Percentiles rank a stretch among this genome's conserved stretches.
Conservation (phyloP, 2,329 filamentous ascomycete species). For the Pestalotiopsis sp. region DNA sequence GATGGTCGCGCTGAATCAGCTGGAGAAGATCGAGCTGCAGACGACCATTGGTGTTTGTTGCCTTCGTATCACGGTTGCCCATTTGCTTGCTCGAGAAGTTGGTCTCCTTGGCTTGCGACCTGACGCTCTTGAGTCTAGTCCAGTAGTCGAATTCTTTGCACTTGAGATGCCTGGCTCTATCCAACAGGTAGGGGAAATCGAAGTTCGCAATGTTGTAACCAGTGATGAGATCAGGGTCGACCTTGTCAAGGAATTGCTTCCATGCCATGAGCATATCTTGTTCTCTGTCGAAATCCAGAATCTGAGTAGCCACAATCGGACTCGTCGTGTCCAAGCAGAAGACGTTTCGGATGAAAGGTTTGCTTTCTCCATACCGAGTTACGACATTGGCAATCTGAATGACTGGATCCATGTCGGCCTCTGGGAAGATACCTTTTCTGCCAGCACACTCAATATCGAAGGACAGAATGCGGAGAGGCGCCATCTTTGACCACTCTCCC, state of each 20-base stretch:
- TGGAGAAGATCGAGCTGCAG: constrained; percentile 94
- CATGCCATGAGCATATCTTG: constrained; percentile 90
- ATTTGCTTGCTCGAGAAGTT: constrained; percentile 98
- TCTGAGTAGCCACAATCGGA: constrained; percentile 90
- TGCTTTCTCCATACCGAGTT: constrained; percentile 90
- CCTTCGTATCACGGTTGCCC: constrained; percentile 92
- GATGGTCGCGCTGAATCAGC: constrained; percentile 90
- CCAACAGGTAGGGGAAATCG: constrained; percentile 94
- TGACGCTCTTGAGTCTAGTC: constrained; percentile 74
- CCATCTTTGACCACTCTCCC: constrained; percentile 98
- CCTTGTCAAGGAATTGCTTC: constrained; percentile 85
- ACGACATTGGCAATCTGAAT: constrained; percentile 99
- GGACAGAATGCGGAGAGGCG: constrained; percentile 86
- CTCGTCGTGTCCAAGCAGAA: constrained; percentile 94
- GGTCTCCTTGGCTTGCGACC: constrained; percentile 73
- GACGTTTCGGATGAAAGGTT: constrained; percentile 94
- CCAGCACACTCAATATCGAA: constrained; percentile 99
- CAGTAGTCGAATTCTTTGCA: constrained; percentile 81
- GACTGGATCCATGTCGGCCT: constrained; percentile 87
- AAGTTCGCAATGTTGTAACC: constrained; percentile 99
- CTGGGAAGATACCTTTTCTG: constrained; percentile 95
- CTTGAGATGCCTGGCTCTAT: constrained; percentile 84
- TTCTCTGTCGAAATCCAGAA: constrained; percentile 81
- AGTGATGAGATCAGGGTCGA: constrained; percentile 96
- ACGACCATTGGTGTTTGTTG: constrained; percentile 91